Percentiles rank a stretch among this genome's conserved stretches.
phyloP scores from a whole-genome alignment of 208 protist genomes.

The Trypanosoma lewisi region DNA sequence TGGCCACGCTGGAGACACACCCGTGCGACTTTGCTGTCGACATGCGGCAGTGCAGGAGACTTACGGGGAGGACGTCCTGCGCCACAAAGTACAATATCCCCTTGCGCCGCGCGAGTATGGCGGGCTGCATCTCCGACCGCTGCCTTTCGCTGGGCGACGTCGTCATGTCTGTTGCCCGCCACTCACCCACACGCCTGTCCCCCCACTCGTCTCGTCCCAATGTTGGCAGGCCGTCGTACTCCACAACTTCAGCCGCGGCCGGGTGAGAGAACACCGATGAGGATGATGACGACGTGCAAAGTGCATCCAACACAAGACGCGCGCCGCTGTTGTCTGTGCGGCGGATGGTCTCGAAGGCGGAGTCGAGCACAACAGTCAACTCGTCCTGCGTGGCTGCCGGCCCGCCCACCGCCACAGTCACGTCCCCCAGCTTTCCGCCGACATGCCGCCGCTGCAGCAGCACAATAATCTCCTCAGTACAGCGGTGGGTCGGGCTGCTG shows the following conservation, averaged over 20 bases:
- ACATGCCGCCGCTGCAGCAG: constrained; percentile 47
- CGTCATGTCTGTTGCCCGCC: constrained; percentile 2
- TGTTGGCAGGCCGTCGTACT: constrained; percentile 27
- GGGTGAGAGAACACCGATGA: neutral
- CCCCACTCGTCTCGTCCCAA: neutral
- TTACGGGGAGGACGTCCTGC: constrained; percentile 40
- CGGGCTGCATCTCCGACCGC: neutral
- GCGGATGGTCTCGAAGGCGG: constrained; percentile 27
- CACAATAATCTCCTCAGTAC: constrained; percentile 30
- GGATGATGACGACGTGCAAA: constrained; percentile 13
- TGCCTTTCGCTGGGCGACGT: neutral
- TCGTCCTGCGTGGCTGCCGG: neutral
- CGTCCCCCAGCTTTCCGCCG: constrained; percentile 53
- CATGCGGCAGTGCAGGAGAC: constrained; percentile 26
- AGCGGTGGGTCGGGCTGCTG: neutral
- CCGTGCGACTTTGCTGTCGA: neutral
- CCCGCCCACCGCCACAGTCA: constrained; percentile 47
- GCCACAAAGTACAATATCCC: constrained; percentile 54
- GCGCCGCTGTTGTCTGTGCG: constrained; percentile 43
- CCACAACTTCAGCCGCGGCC: constrained; percentile 19
- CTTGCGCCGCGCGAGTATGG: constrained; percentile 31
- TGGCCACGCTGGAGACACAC: constrained; percentile 4
- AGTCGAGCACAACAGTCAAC: constrained; percentile 29
- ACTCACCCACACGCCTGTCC: constrained; percentile 7
- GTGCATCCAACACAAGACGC: constrained; percentile 23